phyloP scores from a whole-genome alignment of 768 basidiomycete species.

The Leccinum boreale region DNA sequence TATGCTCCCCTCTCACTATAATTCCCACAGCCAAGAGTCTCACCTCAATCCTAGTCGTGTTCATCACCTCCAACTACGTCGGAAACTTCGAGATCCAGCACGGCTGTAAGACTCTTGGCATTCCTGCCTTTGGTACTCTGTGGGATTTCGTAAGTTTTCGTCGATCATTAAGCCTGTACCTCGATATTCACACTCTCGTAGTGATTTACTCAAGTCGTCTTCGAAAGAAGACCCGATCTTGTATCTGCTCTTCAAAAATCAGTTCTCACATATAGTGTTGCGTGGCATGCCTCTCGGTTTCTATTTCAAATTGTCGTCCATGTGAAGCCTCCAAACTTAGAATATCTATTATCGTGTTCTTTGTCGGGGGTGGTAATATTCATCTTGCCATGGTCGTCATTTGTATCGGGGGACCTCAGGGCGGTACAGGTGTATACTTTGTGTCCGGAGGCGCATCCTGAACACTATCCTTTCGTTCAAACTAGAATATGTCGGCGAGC shows the following conservation, averaged over 20 bases:
- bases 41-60: conserved; percentile 48
- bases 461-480: conserved; percentile 4
- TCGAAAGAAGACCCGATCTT: background rate
- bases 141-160: conserved; percentile 57
- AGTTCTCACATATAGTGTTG: conserved; percentile 2
- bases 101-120: conserved; percentile 67
- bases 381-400: conserved; percentile 1
- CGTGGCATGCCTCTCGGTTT: conserved; percentile 3
- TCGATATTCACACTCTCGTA: conserved; percentile 9
- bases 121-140: conserved; percentile 65
- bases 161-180: conserved; percentile 2
- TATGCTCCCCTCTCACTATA: conserved; percentile 16
- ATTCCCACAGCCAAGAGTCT: background rate
- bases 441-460: background rate
- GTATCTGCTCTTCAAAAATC: background rate
- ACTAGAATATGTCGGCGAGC: conserved; percentile 10
- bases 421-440: conserved; percentile 4
- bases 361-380: conserved; percentile 3
- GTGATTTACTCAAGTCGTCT: conserved; percentile 16
- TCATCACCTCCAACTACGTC: conserved; percentile 81
- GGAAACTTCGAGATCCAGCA: conserved; percentile 80
- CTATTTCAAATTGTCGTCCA: conserved; percentile 6
- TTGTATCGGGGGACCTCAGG: background rate
- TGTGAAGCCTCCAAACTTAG: conserved; percentile 1
- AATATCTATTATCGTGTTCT: background rate